These are phyloP conservation scores for Angomonas deanei DNA, from an alignment of 208 protist genomes.

Conservation along the genomic window DNA sequence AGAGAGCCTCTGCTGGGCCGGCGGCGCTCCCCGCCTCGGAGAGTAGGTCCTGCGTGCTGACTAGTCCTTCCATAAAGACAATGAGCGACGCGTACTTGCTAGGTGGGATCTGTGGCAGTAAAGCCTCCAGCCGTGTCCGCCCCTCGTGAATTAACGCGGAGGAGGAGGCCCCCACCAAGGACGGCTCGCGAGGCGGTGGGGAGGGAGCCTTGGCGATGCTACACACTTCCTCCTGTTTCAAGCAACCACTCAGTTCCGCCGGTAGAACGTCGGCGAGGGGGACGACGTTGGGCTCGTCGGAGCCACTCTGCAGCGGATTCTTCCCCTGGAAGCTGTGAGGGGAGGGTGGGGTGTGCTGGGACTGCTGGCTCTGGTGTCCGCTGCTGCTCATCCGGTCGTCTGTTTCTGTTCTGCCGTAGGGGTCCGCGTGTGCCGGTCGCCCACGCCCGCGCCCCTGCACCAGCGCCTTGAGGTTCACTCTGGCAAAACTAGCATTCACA, in stretches of 20 bases:
- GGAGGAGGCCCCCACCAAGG: background rate
- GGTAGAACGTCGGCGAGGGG: background rate
- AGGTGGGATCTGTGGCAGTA: constrained; percentile 43
- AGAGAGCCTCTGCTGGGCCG: background rate
- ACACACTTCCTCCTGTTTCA: background rate
- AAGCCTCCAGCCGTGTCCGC: constrained; percentile 18
- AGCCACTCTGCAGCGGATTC: no score
- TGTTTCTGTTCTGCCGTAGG: background rate
- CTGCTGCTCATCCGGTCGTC: background rate
- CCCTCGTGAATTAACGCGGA: constrained; percentile 11
- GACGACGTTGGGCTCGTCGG: no score
- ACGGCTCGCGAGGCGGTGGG: background rate
- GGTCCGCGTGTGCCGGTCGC: no score
- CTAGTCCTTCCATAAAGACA: constrained; percentile 58
- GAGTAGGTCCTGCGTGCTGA: constrained; percentile 15
- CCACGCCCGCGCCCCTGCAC: background rate
- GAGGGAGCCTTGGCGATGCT: background rate
- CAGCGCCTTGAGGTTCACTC: constrained; percentile 14
- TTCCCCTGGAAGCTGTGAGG: background rate
- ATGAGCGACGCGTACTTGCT: constrained; percentile 43
- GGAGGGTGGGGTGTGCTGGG: background rate
- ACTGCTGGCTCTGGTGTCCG: background rate
- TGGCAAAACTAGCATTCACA: constrained; percentile 16
- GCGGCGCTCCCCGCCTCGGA: background rate
- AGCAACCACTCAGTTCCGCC: background rate